Percentiles rank a stretch among this genome's conserved stretches.
Evolutionary conservation across 495 filamentous ascomycete species (phyloP).

Genomic region (Neurospora sp.): DNA sequence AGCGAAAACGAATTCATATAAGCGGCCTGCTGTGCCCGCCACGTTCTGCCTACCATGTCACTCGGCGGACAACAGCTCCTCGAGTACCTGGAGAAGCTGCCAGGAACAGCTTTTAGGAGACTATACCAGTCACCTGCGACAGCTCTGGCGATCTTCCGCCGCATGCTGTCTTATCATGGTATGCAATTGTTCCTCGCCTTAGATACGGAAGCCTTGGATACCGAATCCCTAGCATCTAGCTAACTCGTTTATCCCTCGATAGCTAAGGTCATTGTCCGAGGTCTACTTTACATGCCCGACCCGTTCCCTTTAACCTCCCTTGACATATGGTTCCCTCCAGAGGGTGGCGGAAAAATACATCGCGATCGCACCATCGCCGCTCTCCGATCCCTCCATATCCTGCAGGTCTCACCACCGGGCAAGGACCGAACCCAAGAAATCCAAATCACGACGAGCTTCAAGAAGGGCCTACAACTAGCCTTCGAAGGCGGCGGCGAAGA

Average conservation of each 20-base stretch:
- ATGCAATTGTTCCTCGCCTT: conserved; percentile 13
- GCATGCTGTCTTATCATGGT: conserved; percentile 92
- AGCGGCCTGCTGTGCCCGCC: not conserved
- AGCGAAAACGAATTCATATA: not conserved
- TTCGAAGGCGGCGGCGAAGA: conserved; percentile 79
- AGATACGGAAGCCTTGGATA: not conserved
- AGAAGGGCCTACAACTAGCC: conserved; percentile 65
- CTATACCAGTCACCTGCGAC: conserved; percentile 95
- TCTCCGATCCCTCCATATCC: conserved; percentile 73
- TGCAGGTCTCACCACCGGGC: conserved; percentile 47
- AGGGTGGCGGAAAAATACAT: conserved; percentile 59
- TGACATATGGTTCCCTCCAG: conserved; percentile 62
- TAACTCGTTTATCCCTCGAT: conserved; percentile 9
- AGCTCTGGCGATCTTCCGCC: conserved; percentile 87
- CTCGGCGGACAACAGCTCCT: conserved; percentile 39
- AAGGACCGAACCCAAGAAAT: conserved; percentile 54
- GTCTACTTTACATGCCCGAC: conserved; percentile 73
- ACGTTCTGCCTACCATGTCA: conserved; percentile 16
- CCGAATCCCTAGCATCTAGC: conserved; percentile 1
- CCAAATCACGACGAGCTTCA: conserved; percentile 65
- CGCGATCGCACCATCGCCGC: conserved; percentile 74
- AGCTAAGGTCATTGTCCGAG: conserved; percentile 96
- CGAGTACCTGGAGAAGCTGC: conserved; percentile 84
- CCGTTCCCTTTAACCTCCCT: conserved; percentile 67
- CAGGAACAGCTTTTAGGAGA: conserved; percentile 75